Evolutionary conservation across 345 rosid species (phyloP), one percentile per base, ranked within the genome.

Genomic region (Lepidium didymum): DNA sequence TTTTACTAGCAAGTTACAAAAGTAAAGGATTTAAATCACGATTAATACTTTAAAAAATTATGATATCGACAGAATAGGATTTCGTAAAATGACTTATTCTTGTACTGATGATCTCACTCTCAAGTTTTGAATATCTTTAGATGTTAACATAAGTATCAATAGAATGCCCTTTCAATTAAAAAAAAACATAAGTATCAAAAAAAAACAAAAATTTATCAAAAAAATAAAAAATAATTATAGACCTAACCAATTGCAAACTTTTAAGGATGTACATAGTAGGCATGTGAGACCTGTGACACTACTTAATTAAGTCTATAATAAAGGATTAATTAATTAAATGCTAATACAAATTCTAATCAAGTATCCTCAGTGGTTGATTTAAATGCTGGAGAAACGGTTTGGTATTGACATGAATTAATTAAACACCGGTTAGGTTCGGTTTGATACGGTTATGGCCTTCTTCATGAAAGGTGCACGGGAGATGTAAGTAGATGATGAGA

Each of bases 261-360:
- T 56, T 44, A 50, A 66, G 55, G 29, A 44, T 21, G 63, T 29
- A 6, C 33, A 29, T 29, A 29, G 33, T 67, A 67, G 73, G 73
- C 78, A 74, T 74, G 68, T 67, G 77, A 67, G 63, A 60, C 62
- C 54, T 73, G 78, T 74, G 78, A 74, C 61, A 27, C 68, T 52
- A 18, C 19, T 6, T 29, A 29, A 29, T 29, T 3, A 57, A 72
- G 64, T 56, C 76, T 65, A 58, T 41, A 45, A 46, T 44, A 50
- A 40, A 65, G 7, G 23, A 29, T 29, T 29, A 29, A 29, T 10
- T 10, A 37, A 19, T 51, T 50, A 14, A 66, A 51, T 34, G 60
- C 10, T 65, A 65, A 27, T 27, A 27, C 5, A 27, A 27, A 29
- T 12, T 9, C 3, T 52, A 46, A 63, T 72, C 58, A 31, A 72